phyloP scores from a whole-genome alignment of 495 filamentous ascomycete species.

The Neurospora sp. region DNA sequence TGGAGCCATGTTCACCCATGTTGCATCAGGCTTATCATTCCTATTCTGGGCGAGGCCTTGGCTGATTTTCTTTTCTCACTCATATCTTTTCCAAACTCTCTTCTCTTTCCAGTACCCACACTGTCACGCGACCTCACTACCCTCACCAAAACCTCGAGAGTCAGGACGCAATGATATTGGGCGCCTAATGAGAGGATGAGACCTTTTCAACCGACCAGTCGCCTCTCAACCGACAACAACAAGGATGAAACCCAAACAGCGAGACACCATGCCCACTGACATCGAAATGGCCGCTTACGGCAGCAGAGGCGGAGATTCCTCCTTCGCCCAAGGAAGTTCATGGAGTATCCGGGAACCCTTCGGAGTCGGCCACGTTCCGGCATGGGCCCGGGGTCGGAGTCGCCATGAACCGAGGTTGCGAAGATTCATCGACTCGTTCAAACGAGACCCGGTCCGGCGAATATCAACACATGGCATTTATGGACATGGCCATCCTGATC shows the following conservation, averaged over 20 bases:
- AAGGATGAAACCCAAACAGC: background rate
- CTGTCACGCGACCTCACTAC: background rate
- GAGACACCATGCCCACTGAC: background rate
- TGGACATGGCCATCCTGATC: slow-evolving; percentile 37
- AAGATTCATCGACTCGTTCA: slow-evolving; percentile 68
- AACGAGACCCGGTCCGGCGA: slow-evolving; percentile 59
- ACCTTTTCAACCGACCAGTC: background rate
- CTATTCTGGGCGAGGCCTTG: background rate
- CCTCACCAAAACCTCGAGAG: background rate
- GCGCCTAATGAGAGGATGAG: background rate
- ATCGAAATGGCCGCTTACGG: background rate
- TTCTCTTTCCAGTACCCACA: background rate
- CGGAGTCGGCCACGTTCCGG: background rate
- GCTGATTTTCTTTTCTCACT: background rate
- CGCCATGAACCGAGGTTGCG: slow-evolving; percentile 14
- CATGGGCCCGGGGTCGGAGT: background rate
- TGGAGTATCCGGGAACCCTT: slow-evolving; percentile 28
- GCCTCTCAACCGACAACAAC: background rate
- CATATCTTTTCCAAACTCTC: background rate
- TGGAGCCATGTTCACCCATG: background rate
- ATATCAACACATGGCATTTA: slow-evolving; percentile 33
- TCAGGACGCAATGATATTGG: background rate
- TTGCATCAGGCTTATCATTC: background rate
- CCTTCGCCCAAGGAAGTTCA: slow-evolving; percentile 27
- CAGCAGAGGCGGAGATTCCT: slow-evolving; percentile 14